These are phyloP conservation scores for Closterium sp. DNA, from an alignment of 139 green algal genomes.

Conservation along the genomic window DNA sequence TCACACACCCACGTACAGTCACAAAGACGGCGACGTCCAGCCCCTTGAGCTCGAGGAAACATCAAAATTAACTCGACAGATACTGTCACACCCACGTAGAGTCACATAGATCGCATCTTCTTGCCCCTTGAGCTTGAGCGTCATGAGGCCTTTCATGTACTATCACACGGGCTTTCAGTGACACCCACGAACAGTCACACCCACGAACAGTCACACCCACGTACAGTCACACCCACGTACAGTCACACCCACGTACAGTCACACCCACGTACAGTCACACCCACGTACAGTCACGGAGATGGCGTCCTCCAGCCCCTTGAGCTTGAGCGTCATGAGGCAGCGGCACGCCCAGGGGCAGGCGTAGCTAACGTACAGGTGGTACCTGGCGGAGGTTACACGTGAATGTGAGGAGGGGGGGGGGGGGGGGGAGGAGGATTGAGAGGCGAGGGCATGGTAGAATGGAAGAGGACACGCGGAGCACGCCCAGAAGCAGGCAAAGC, in stretches of 20 bases:
- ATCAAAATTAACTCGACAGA: too few relatives aligned
- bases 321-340: constrained; percentile 42
- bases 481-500: too few relatives aligned
- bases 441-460: background rate
- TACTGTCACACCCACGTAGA: too few relatives aligned
- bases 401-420: background rate
- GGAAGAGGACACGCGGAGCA: too few relatives aligned
- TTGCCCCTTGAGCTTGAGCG: constrained; percentile 44
- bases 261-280: background rate
- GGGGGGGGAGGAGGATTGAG: background rate
- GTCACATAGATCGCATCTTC: constrained; percentile 36
- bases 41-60: too few relatives aligned
- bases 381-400: constrained; percentile 60
- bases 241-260: constrained; percentile 6
- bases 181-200: constrained; percentile 12
- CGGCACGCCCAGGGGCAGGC: constrained; percentile 92
- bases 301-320: constrained; percentile 46
- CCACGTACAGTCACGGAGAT: constrained; percentile 34
- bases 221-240: background rate
- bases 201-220: too few relatives aligned
- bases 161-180: too few relatives aligned
- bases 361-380: constrained; percentile 93
- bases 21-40: too few relatives aligned
- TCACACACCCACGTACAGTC: too few relatives aligned
- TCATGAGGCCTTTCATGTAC: too few relatives aligned